A percentile compares a stretch with the other conserved stretches of the same genome.
These are phyloP conservation scores for Thuja plicata DNA, from an alignment of 83 land plant genomes.

Conservation along the genomic window DNA sequence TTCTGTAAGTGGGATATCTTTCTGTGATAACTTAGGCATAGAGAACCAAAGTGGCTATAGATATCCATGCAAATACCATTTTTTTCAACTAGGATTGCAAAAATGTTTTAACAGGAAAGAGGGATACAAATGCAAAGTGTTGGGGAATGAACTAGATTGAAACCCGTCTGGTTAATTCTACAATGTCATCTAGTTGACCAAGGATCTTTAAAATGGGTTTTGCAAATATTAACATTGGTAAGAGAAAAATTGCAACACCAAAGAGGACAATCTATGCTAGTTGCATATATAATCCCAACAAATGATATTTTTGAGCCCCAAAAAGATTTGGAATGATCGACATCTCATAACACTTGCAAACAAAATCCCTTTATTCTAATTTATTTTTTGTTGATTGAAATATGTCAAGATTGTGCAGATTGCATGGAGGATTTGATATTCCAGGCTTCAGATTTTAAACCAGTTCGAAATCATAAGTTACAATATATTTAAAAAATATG, in stretches of 20 bases:
- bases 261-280: slow-evolving; percentile 31
- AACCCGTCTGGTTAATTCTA: slow-evolving; percentile 16
- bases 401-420: too few relatives aligned
- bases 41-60: neutral
- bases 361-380: too few relatives aligned
- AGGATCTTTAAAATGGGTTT: slow-evolving; percentile 26
- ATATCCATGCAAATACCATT: slow-evolving; percentile 8
- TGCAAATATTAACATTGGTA: slow-evolving; percentile 34
- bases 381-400: too few relatives aligned
- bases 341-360: too few relatives aligned
- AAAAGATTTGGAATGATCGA: too few relatives aligned
- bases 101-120: slow-evolving; percentile 29
- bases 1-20: too few relatives aligned
- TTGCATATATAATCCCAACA: slow-evolving; percentile 50
- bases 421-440: too few relatives aligned
- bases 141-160: too few relatives aligned
- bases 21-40: too few relatives aligned
- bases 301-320: slow-evolving; percentile 38
- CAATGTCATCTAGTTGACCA: slow-evolving; percentile 34
- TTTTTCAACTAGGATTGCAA: slow-evolving; percentile 27
- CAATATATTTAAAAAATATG: too few relatives aligned
- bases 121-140: slow-evolving; percentile 24
- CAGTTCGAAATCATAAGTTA: too few relatives aligned
- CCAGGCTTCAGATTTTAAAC: too few relatives aligned
- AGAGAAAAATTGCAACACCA: slow-evolving; percentile 6